These are phyloP conservation scores for Speleostelium caveatum DNA, from an alignment of 78 protist genomes.

Conservation along the genomic window DNA sequence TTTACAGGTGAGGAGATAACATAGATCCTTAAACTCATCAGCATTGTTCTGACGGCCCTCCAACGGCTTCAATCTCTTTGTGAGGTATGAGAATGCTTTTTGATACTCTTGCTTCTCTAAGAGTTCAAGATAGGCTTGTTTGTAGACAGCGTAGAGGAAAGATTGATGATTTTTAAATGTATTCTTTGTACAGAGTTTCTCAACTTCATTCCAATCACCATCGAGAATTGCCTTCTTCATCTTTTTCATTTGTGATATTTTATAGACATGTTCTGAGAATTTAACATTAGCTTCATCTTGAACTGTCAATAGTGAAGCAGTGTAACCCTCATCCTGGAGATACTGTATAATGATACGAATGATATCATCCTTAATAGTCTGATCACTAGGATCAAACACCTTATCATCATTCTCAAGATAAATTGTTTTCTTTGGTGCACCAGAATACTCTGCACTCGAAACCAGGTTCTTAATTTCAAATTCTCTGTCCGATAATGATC, in stretches of 20 bases:
- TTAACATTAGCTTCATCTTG: conserved; percentile 90
- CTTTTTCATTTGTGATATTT: conserved; percentile 33
- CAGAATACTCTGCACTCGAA: conserved; percentile 46
- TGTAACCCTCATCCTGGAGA: conserved; percentile 88
- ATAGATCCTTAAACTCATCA: conserved; percentile 87
- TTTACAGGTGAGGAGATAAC: conserved; percentile 85
- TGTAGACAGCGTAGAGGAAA: conserved; percentile 86
- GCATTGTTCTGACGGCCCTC: conserved; percentile 77
- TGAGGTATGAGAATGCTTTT: conserved; percentile 80
- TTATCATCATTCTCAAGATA: conserved; percentile 42
- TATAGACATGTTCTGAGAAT: conserved; percentile 28
- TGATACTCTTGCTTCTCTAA: conserved; percentile 84
- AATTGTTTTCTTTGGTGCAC: conserved; percentile 61
- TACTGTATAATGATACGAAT: conserved; percentile 84
- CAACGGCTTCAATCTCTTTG: conserved; percentile 87
- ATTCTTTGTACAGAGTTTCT: conserved; percentile 52
- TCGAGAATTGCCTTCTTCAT: conserved; percentile 78
- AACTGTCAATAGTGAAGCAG: conserved; percentile 62
- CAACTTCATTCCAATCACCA: conserved; percentile 93
- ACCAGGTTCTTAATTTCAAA: conserved; percentile 27
- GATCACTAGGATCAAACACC: conserved; percentile 55
- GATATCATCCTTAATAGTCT: conserved; percentile 81
- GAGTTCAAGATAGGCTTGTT: conserved; percentile 90
- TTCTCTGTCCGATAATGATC: conserved; percentile 25
- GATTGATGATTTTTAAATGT: conserved; percentile 44